Evolutionary conservation across 805 yeast species (phyloP), one percentile per base, ranked within the genome.

Genomic region (Maudiozyma barnettii): DNA sequence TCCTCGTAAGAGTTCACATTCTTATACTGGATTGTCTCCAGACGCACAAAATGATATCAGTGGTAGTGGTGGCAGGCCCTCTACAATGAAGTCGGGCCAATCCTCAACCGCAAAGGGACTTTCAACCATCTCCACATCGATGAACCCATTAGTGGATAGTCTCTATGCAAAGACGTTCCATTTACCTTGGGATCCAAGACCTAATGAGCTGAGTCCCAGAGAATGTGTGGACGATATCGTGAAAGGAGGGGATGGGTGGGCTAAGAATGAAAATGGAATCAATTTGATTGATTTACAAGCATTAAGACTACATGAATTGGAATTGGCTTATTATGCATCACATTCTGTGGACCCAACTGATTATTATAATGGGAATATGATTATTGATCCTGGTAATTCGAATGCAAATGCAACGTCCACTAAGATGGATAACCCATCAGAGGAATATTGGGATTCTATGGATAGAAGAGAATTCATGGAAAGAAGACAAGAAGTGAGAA

Each of bases 141-240:
- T 57, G 51, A 78, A 76, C 51, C 82, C 82, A 0, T 63, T 76
- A 2, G 71, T 78, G 4, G 69, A 73, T 30, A 71, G 66, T 37
- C 61, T 79, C 6, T 77, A 78, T 53, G 73, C 75, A 47, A 75
- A 71, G 51, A 73, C 81, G 1, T 70, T 80, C 50, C 81, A 80
- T 49, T 63, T 76, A 31, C 72, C 80, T 0, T 81, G 87, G 88
- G 85, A 79, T 51, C 61, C 67, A 26, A 61, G 75, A 41, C 75
- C 76, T 5, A 73, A 75, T 47, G 77, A 84, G 67, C 70, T 72
- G 61, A 70, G 81, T 12, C 91, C 96, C 0, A 74, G 75, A 44
- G 85, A 81, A 49, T 78, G 90, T 51, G 73, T 89, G 10, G 79
- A 79, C 30, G 95, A 87, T 62, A 83, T 90, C 2, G 75, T 86